Base-by-base conservation (phyloP, 129 eudicot genomes). In the Logfia minima region DNA sequence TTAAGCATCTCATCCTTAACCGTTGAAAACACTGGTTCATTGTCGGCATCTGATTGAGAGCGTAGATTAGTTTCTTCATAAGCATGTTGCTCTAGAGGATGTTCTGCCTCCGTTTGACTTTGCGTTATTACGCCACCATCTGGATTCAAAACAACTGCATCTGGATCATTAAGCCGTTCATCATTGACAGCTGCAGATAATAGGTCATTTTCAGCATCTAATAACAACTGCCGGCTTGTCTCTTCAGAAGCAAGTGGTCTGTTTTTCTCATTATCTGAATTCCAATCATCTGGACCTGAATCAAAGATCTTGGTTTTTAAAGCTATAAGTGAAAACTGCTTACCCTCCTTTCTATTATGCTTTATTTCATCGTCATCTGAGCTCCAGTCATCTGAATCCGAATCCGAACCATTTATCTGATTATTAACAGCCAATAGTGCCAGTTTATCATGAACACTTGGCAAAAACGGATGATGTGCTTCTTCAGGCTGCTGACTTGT, bases 321-420 rank as follows among this genome's bases (percentile, higher is more conserved):
- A 65, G 62, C 71, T 19, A 62, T 52, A 60, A 28, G 41, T n/a
- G 65, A 60, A 56, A 71, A 66, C 7, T 8, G 65, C 29, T 80
- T 68, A 6, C 14, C 18, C 52, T 28, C 51, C 16, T n/a, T 31
- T 14, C 5, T 11, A 45, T 71, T 29, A 2, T 6, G 58, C 41
- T 53, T 56, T 24, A 16, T 66, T 56, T 74, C 84, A 17, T 80
- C 79, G 2, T 75, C 70, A 74, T 80, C 80, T 23, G 79, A 66
- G 41, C 75, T 67, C 84, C 84, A 80, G 14, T 65, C 83, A 28
- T 75, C 79, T 66, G 83, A 73, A 73, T 80, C 83, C 0, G 75
- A 74, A 53, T 71, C 78, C 1, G 83, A 79, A 79, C 29, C 71
- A 29, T 67, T 51, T 18, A 18, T 22, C 58, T 75, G 80, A 18